Evolutionary conservation across 2,329 filamentous ascomycete genomes (phyloP), one percentile per base, ranked within the genome.

Genomic region (Hypocreales sp.): DNA sequence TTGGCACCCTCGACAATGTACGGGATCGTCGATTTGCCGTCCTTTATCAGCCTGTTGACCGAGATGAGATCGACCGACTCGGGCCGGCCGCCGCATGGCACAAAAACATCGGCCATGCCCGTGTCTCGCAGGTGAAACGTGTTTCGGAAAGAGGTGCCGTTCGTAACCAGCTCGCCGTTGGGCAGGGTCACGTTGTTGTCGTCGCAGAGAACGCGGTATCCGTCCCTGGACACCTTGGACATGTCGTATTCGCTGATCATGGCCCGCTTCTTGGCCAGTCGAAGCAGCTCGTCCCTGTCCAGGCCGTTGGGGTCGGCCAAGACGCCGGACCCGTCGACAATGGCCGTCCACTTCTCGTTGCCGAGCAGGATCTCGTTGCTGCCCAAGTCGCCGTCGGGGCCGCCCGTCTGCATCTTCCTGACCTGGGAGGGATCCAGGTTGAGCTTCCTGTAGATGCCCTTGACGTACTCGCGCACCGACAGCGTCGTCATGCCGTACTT

Each of bases 1-100:
- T 95, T 98, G 54, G 90, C 90, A 28, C 90, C 90, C 58, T 98
- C 90, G 24, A 98, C 87, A 29, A 98, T 90, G 58, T 92, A 98
- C 1, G 87, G 86, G 34, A 98, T 79, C 8, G 68, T 72, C 14
- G 70, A 67, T 61, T 92, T 94, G 57, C 86, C 84, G 35, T 93
- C 74, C 48, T 78, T 73, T 54, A 98, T 95, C 35, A 98, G 69
- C 51, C 79, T 82, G 56, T 69, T 77, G 35, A 86, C 87, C 7
- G 78, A 82, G 30, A 81, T 78, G 32, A 95, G 71, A 50, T 98
- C 87, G 40, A 98, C 93, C 1, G 87, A 94, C 56, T 95, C 90
- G 2, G 90, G 90, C 15, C 90, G 81, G 31, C 90, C 90, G 58
- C 90, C 90, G 42, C 90, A 98, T 17, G 90, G 90, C 14, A 98